Conservation (phyloP, 169 alveolate genomes). For the Eimeria acervulina region DNA sequence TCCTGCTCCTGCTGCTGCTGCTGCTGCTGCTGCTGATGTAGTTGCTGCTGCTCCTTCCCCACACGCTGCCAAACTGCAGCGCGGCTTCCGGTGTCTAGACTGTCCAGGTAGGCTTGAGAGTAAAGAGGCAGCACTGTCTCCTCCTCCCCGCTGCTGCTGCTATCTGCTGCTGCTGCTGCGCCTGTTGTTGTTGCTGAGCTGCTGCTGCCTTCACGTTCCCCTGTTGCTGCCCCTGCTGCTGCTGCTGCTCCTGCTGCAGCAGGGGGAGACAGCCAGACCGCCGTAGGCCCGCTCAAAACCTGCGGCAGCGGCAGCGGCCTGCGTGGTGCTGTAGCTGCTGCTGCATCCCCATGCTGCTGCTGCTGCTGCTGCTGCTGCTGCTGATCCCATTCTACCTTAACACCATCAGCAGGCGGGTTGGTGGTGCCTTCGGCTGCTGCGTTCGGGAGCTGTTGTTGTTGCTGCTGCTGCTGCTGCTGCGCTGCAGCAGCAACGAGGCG, state of each 20-base stretch:
- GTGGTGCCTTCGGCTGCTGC: neutral
- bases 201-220: neutral
- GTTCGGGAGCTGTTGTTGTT: neutral
- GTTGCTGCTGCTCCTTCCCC: neutral
- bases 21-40: too few species aligned
- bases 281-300: constrained; percentile 4
- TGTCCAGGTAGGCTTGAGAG: constrained; percentile 2
- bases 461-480: constrained; percentile 1
- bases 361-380: constrained; percentile 41
- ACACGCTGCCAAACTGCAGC: neutral
- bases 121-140: constrained; percentile 4
- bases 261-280: constrained; percentile 38
- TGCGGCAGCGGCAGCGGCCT: constrained; percentile 37
- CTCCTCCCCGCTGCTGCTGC: neutral
- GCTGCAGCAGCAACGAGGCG: constrained; percentile 30
- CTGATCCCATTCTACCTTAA: constrained; percentile 3
- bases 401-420: neutral
- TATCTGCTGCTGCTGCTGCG: constrained; percentile 10
- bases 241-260: constrained; percentile 11
- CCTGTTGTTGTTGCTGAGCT: neutral
- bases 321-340: neutral
- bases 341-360: constrained; percentile 25
- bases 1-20: too few species aligned
- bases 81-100: constrained; percentile 31
- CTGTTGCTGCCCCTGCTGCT: constrained; percentile 16